Conservation (phyloP, 306 rosid species). For the Styphnolobium japonicum region DNA sequence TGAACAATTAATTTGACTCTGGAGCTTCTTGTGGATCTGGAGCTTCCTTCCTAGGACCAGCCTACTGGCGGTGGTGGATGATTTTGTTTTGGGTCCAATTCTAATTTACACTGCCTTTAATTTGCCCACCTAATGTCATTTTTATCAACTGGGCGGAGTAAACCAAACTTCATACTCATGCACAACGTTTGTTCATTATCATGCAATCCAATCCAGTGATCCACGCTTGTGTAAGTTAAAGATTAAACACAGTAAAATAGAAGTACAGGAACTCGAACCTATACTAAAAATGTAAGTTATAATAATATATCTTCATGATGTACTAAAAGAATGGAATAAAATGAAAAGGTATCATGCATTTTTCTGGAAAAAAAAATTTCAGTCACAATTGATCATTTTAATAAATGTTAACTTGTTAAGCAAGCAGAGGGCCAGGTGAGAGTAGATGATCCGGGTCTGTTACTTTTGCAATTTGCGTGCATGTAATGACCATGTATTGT, state of each 20-base stretch:
- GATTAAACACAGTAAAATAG: neutral
- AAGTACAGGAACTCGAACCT: too few species aligned
- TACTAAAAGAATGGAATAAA: too few species aligned
- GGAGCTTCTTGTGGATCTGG: neutral
- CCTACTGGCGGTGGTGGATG: neutral
- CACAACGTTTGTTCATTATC: neutral
- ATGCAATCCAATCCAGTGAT: neutral
- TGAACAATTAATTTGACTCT: neutral
- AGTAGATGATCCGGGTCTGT: too few species aligned
- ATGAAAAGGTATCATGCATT: too few species aligned
- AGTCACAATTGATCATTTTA: too few species aligned
- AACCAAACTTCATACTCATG: slow-evolving; percentile 7
- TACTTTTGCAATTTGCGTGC: too few species aligned
- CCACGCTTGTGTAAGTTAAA: neutral
- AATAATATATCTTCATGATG: too few species aligned
- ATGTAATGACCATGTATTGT: too few species aligned
- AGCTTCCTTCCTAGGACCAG: neutral
- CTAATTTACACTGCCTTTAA: neutral
- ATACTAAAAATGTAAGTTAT: too few species aligned
- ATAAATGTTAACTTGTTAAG: too few species aligned
- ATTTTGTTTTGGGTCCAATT: neutral
- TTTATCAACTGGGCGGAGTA: neutral
- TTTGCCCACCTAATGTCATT: neutral
- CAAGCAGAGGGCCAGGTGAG: too few species aligned
- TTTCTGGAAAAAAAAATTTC: too few species aligned